Conservation (phyloP, 805 yeast genomes). For the Teunomyces barrocoloradensis region DNA sequence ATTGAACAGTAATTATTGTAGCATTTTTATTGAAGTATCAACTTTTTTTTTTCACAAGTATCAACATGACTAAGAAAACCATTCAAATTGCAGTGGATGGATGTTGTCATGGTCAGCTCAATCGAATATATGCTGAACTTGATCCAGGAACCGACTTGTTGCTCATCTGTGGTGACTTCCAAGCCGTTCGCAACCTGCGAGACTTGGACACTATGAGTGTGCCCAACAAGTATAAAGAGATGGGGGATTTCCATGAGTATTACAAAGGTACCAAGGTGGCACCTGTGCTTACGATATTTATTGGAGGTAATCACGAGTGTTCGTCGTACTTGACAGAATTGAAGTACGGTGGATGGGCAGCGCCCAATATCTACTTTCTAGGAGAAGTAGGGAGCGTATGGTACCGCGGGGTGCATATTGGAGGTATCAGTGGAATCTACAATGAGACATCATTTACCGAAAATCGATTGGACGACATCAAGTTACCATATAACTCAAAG, state of each 20-base stretch:
- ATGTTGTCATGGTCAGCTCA: conserved; percentile 83
- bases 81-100: conserved; percentile 71
- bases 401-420: conserved; percentile 73
- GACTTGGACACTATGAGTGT: conserved; percentile 74
- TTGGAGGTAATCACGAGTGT: conserved; percentile 96
- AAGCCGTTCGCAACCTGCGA: conserved; percentile 60
- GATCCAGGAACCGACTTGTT: conserved; percentile 36
- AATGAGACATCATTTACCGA: conserved; percentile 38
- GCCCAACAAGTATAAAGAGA: conserved; percentile 67
- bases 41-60: not conserved
- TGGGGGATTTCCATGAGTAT: conserved; percentile 82
- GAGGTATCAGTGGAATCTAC: conserved; percentile 84
- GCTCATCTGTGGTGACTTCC: conserved; percentile 89
- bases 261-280: conserved; percentile 60
- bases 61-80: conserved; percentile 6
- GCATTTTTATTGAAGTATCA: too few species aligned
- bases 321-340: conserved; percentile 72
- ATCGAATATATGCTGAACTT: conserved; percentile 47
- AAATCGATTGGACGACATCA: conserved; percentile 45
- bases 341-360: conserved; percentile 89
- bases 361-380: conserved; percentile 79
- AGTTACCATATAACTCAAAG: conserved; percentile 46
- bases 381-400: conserved; percentile 76
- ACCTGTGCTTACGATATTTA: conserved; percentile 73
- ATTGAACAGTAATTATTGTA: too few species aligned